Evolutionary conservation across 352 stramenopile species (phyloP), one percentile per base, ranked within the genome.

Genomic region (Phytophthora pisi): DNA sequence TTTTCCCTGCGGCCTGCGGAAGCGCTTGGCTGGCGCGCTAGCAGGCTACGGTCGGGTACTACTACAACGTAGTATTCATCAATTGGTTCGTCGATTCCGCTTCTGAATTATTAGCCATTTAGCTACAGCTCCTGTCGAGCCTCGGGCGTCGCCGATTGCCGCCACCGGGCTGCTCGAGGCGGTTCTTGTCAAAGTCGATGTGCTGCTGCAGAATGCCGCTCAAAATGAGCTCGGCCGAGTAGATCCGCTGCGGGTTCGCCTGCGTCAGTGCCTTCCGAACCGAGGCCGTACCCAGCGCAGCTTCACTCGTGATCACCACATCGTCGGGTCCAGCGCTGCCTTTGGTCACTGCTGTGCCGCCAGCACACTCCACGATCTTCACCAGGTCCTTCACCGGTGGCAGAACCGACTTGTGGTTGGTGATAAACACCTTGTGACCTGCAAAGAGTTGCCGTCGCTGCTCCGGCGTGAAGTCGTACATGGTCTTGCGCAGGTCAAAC

Each of bases 301-400:
- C 42, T 15, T 82, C 64, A 16, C 66, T 85, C 16, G 80, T 74
- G 50, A 89, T 80, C 20, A 86, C 78, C 26, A 89, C 42, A 15
- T 79, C 68, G 13, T 57, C 57, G n/a, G 72, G 50, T 0, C 49
- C 64, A 9, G 73, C 68, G 7, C 40, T 73, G 28, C 75, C 75
- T 36, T 75, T 82, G 9, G 23, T 66, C 26, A 59, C 46, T 16
- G 72, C 78, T 46, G 54, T 62, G 13, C 80, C 80, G 40, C 80
- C 80, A 5, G 78, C 80, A 43, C 74, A 82, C 64, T 85, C 69
- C 15, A 89, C 73, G 34, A 89, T 89, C 50, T 84, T 86, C 31
- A 65, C 66, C 13, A 89, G 66, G 4, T 89, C 80, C 13, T 74
- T 75, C 15, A 84, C 64, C 11, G 80, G 75, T 11, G 80, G 80